A percentile compares a stretch with the other conserved stretches of the same genome.
These are phyloP conservation scores for Mrakia blollopis DNA, from an alignment of 768 basidiomycete species.

Conservation along the genomic window DNA sequence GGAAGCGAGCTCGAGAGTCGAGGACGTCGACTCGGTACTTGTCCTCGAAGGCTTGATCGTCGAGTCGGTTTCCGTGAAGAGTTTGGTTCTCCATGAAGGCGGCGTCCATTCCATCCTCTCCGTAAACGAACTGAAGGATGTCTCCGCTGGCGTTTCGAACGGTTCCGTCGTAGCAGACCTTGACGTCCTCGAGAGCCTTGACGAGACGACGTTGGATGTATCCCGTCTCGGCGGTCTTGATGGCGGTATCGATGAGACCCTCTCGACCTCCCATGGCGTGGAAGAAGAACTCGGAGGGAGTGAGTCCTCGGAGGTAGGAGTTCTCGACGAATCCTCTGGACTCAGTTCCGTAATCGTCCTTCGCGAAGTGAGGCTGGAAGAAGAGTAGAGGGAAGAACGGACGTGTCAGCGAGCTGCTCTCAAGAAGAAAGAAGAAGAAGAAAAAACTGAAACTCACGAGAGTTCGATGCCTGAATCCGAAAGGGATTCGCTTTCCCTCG, in stretches of 20 bases:
- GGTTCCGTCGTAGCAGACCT: slow-evolving; percentile 96
- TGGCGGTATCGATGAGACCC: slow-evolving; percentile 97
- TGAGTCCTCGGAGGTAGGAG: slow-evolving; percentile 91
- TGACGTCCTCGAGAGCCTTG: slow-evolving; percentile 95
- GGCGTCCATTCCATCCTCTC: slow-evolving; percentile 98
- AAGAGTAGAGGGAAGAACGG: not conserved
- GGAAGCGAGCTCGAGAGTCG: slow-evolving; percentile 63
- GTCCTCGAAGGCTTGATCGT: slow-evolving; percentile 76
- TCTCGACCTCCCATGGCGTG: slow-evolving; percentile 99
- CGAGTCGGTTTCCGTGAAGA: slow-evolving; percentile 81
- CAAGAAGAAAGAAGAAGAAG: not conserved
- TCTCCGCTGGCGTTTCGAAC: slow-evolving; percentile 96
- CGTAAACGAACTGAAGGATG: slow-evolving; percentile 92
- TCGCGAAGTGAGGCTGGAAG: slow-evolving; percentile 79
- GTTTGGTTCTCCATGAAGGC: slow-evolving; percentile 94
- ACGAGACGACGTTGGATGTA: slow-evolving; percentile 98
- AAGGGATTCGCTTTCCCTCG: slow-evolving; percentile 96
- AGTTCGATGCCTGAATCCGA: slow-evolving; percentile 94
- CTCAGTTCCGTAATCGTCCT: slow-evolving; percentile 97
- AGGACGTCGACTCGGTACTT: slow-evolving; percentile 87
- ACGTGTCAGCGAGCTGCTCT: not conserved
- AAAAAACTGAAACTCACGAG: slow-evolving; percentile 43
- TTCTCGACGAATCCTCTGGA: slow-evolving; percentile 98
- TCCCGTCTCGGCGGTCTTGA: slow-evolving; percentile 98
- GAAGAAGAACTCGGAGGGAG: slow-evolving; percentile 99